A percentile compares a stretch with the other conserved stretches of the same genome.
phyloP scores from a whole-genome alignment of 2,329 filamentous ascomycete species.

The Hymenoscyphus albidus region DNA sequence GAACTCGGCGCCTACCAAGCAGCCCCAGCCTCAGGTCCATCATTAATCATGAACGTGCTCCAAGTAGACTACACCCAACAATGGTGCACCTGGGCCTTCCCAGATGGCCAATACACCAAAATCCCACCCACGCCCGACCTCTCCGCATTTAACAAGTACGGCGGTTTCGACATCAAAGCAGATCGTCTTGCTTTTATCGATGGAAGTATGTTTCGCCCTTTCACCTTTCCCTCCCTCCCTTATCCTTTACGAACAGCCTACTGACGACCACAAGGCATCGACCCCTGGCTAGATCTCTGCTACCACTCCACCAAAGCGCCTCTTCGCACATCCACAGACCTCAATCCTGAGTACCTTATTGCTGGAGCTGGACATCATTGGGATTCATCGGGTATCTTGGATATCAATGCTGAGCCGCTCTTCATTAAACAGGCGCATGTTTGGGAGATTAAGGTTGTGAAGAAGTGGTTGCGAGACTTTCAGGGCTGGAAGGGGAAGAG shows the following conservation, averaged over 20 bases:
- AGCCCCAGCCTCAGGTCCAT: conserved; percentile 42
- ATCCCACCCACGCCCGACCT: conserved; percentile 44
- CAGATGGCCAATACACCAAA: conserved; percentile 42
- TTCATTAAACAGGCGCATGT: conserved; percentile 48
- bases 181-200: conserved; percentile 49
- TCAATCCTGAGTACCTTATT: conserved; percentile 48
- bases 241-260: not conserved
- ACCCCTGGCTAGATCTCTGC: conserved; percentile 50
- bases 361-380: conserved; percentile 50
- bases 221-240: not conserved
- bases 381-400: conserved; percentile 34
- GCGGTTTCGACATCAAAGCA: conserved; percentile 44
- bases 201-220: conserved; percentile 36
- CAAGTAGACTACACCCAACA: conserved; percentile 46
- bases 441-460: conserved; percentile 48
- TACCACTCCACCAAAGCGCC: conserved; percentile 46
- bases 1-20: conserved; percentile 49
- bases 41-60: conserved; percentile 45
- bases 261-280: conserved; percentile 28
- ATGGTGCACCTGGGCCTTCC: conserved; percentile 54
- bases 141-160: conserved; percentile 43
- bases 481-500: conserved; percentile 6
- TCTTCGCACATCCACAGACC: conserved; percentile 38
- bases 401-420: conserved; percentile 44
- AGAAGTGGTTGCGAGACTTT: conserved; percentile 35